Conservation (phyloP, 176 grass and related monocot genomes). For the Poa pratensis region DNA sequence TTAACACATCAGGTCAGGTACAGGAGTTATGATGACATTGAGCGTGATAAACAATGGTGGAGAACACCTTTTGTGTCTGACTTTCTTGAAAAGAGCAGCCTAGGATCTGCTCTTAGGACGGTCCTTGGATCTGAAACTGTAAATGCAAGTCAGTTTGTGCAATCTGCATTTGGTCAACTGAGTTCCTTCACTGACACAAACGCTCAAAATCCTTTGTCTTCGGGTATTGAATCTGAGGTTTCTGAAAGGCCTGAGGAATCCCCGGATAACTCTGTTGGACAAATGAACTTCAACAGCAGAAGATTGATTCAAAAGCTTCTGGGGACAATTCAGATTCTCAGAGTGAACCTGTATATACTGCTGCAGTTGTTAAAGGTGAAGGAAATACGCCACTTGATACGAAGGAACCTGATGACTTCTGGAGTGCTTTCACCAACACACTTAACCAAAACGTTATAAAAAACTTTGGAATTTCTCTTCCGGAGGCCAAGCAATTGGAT, state of each 20-base stretch:
- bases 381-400: slow-evolving; percentile 31
- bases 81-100: slow-evolving; percentile 72
- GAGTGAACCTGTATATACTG: slow-evolving; percentile 31
- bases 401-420: slow-evolving; percentile 77
- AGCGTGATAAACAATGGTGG: slow-evolving; percentile 89
- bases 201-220: slow-evolving; percentile 57
- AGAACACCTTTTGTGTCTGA: slow-evolving; percentile 87
- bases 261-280: slow-evolving; percentile 24
- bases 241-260: slow-evolving; percentile 56
- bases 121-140: slow-evolving; percentile 87
- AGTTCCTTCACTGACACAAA: slow-evolving; percentile 66
- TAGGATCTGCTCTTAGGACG: slow-evolving; percentile 71
- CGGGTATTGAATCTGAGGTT: slow-evolving; percentile 52
- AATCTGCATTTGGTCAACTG: slow-evolving; percentile 92
- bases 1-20: slow-evolving; percentile 66
- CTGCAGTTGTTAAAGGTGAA: slow-evolving; percentile 37
- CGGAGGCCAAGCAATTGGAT: slow-evolving; percentile 79
- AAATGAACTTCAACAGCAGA: slow-evolving; percentile 37
- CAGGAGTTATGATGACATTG: slow-evolving; percentile 88
- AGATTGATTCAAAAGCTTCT: slow-evolving; percentile 43
- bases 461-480: slow-evolving; percentile 86
- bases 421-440: slow-evolving; percentile 71
- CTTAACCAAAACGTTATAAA: slow-evolving; percentile 69
- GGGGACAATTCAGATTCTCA: slow-evolving; percentile 35
- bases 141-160: slow-evolving; percentile 89